Percentiles rank a stretch among this genome's conserved stretches.
Evolutionary conservation across 352 stramenopile species (phyloP).

Genomic region (Pythium aristosporum): DNA sequence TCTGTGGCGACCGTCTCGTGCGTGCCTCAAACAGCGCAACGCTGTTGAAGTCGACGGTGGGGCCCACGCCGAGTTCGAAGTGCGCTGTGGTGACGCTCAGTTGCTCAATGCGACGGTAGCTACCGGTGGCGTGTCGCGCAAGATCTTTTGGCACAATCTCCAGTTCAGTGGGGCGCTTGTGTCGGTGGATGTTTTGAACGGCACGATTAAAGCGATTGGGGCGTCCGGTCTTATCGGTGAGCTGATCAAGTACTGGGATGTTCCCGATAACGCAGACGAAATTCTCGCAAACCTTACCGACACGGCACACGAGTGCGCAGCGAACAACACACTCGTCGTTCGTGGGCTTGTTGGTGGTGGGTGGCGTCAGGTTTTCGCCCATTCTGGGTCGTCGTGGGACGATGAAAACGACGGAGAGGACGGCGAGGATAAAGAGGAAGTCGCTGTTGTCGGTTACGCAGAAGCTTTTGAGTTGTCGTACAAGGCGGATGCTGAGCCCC

Average conservation of each 20-base stretch:
- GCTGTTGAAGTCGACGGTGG: conserved; percentile 33
- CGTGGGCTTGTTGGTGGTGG: conserved; percentile 29
- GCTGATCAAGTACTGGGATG: conserved; percentile 24
- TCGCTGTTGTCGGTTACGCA: conserved; percentile 29
- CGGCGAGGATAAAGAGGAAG: conserved; percentile 9
- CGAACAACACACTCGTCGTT: conserved; percentile 24
- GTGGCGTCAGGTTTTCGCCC: conserved; percentile 28
- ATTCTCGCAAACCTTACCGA: conserved; percentile 16
- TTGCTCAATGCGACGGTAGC: conserved; percentile 26
- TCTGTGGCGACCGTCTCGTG: conserved; percentile 29
- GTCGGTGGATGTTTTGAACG: conserved; percentile 25
- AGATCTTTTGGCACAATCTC: conserved; percentile 26
- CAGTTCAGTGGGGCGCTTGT: conserved; percentile 30
- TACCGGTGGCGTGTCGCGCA: conserved; percentile 27
- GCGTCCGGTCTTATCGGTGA: conserved; percentile 19
- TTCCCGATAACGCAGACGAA: conserved; percentile 24
- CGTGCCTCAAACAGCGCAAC: conserved; percentile 24
- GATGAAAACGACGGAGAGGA: conserved; percentile 1
- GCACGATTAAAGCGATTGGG: conserved; percentile 18
- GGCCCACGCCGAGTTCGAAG: conserved; percentile 31
- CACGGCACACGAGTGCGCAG: conserved; percentile 23
- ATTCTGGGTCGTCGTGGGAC: conserved; percentile 12
- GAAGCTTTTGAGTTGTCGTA: conserved; percentile 32
- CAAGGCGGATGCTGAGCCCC: background rate
- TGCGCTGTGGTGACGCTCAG: conserved; percentile 17